phyloP scores from a whole-genome alignment of 345 rosid species.

The Geranium brycei region DNA sequence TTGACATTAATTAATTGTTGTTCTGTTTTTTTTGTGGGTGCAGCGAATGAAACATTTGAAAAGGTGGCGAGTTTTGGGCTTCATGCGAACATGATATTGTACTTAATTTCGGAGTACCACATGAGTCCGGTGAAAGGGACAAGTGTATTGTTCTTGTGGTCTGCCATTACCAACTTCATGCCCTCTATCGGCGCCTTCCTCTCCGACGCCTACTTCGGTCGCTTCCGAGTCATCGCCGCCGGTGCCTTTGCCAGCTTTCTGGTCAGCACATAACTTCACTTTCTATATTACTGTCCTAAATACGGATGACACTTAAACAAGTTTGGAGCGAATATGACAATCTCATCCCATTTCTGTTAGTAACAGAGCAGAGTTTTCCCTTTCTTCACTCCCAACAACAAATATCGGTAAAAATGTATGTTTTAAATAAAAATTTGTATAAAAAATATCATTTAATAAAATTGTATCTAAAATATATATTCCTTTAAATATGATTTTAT shows the following conservation, averaged over 20 bases:
- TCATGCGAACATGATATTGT: slow-evolving; percentile 31
- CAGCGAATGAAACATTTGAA: slow-evolving; percentile 48
- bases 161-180: slow-evolving; percentile 22
- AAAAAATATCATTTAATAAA: too few species aligned
- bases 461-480: too few species aligned
- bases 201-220: slow-evolving; percentile 42
- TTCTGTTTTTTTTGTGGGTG: slow-evolving; percentile 2
- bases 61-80: slow-evolving; percentile 36
- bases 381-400: too few species aligned
- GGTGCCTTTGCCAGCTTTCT: slow-evolving; percentile 23
- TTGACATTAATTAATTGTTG: neutral
- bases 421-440: too few species aligned
- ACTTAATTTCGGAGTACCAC: slow-evolving; percentile 26
- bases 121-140: slow-evolving; percentile 20
- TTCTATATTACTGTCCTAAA: neutral
- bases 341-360: too few species aligned
- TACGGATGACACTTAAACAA: too few species aligned
- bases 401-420: too few species aligned
- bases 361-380: too few species aligned
- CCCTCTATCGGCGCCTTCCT: slow-evolving; percentile 38
- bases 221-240: slow-evolving; percentile 24
- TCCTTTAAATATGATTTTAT: too few species aligned
- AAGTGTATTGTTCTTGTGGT: slow-evolving; percentile 31
- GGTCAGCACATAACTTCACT: slow-evolving; percentile 13
- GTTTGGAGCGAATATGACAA: too few species aligned